Conservation (phyloP, 257 asterid genomes). For the Ophiorrhiza pumila region DNA sequence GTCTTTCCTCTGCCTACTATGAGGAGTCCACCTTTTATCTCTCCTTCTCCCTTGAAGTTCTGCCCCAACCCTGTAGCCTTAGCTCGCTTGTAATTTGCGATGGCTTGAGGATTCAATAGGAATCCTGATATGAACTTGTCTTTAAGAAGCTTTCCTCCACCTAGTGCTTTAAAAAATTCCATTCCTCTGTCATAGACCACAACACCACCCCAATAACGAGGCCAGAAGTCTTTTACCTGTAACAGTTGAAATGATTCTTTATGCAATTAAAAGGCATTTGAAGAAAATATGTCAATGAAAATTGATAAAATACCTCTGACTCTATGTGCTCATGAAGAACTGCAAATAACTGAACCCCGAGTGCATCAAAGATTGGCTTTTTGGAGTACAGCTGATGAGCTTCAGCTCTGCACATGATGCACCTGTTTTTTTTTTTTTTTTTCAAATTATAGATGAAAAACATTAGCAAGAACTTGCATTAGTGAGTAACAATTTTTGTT, state of each 20-base stretch:
- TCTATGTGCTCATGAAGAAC: constrained; percentile 76
- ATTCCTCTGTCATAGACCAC: constrained; percentile 58
- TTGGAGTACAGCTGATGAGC: constrained; percentile 78
- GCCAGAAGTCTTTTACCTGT: constrained; percentile 88
- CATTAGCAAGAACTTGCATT: background rate
- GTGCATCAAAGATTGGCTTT: constrained; percentile 82
- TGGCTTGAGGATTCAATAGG: constrained; percentile 71
- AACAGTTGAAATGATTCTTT: constrained; percentile 5
- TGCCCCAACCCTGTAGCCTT: constrained; percentile 58
- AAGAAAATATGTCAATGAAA: background rate
- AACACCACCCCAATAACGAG: constrained; percentile 81
- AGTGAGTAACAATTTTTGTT: background rate
- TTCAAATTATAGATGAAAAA: background rate
- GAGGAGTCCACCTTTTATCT: constrained; percentile 78
- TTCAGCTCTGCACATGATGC: constrained; percentile 92
- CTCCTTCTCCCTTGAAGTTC: constrained; percentile 77
- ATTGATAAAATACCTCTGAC: constrained; percentile 53
- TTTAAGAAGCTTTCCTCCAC: constrained; percentile 81
- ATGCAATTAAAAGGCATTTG: constrained; percentile 10
- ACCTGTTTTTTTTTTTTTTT: constrained; percentile 25
- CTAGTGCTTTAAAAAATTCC: constrained; percentile 74
- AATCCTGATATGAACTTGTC: constrained; percentile 79
- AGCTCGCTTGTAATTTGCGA: constrained; percentile 75
- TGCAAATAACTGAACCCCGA: constrained; percentile 67
- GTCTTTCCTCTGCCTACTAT: constrained; percentile 69